Percentiles rank a stretch among this genome's conserved stretches.
These are phyloP conservation scores for Cladosporium sp. DNA, from an alignment of 2,329 filamentous ascomycete genomes.

Conservation along the genomic window DNA sequence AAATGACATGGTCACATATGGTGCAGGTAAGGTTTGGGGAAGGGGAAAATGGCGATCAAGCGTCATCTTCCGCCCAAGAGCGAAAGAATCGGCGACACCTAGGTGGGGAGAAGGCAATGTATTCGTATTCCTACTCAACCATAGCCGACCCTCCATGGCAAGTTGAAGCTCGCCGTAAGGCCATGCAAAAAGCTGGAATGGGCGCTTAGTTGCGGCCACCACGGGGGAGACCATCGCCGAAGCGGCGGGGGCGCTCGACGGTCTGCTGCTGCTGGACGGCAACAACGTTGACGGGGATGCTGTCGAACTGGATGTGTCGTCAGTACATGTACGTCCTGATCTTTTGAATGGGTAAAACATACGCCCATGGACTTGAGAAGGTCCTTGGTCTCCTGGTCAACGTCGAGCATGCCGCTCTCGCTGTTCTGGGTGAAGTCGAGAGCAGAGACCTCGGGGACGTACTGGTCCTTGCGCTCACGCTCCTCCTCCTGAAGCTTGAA, in stretches of 20 bases:
- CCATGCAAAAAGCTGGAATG: conserved; percentile 9
- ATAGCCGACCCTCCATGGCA: conserved; percentile 17
- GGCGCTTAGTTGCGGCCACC: conserved; percentile 13
- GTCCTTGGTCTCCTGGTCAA: conserved; percentile 98
- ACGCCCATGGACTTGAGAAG: conserved; percentile 97
- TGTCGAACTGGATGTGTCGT: conserved; percentile 70
- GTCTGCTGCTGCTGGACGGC: conserved; percentile 84
- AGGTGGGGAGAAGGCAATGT: conserved; percentile 32
- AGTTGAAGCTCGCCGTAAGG: conserved; percentile 18
- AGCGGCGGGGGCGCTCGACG: conserved; percentile 55
- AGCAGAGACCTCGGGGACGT: conserved; percentile 97
- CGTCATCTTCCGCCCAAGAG: conserved; percentile 52
- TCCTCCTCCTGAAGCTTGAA: conserved; percentile 99
- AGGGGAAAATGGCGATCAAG: conserved; percentile 78
- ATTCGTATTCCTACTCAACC: conserved; percentile 13
- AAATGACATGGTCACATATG: no score
- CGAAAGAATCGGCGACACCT: conserved; percentile 87
- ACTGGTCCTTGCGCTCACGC: conserved; percentile 99
- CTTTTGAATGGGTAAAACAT: conserved; percentile 50
- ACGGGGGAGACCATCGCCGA: conserved; percentile 12
- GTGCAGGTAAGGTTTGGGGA: conserved; percentile 6
- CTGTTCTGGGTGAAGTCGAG: conserved; percentile 95
- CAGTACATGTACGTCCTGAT: neutral
- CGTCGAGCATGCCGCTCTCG: conserved; percentile 89
- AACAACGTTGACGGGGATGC: conserved; percentile 93